Base-by-base conservation (phyloP, 2,329 filamentous ascomycete genomes). In the Colletotrichum graminicola region DNA sequence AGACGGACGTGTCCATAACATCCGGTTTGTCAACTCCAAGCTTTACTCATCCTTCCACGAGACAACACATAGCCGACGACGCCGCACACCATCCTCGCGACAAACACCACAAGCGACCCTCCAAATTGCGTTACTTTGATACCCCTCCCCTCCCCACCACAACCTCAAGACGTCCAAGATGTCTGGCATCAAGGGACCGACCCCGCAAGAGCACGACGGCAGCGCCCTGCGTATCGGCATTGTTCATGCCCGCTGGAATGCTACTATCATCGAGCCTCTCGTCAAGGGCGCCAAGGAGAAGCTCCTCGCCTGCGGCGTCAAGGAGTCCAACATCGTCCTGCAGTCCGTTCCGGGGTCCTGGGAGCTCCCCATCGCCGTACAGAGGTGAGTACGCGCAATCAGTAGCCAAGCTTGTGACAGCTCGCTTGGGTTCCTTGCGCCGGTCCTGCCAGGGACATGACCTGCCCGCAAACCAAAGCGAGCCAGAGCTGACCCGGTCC, bases 211-310 rank as follows among this genome's bases (percentile, higher is more conserved):
- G 76, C 86, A 90, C 81, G 86, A 91, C 79, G 92, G 93, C 81
- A 90, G 90, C 77, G 86, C 85, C 78, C 89, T 99, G 74, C 94
- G 96, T 79, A 92, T 99, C 80, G 95, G 93, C 79, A 98, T 99
- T 79, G 89, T 99, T 71, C 96, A 98, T 84, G 95, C 95, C 71
- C 91, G 96, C 78, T 99, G 96, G 96, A 99, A 99, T 85, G 88
- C 87, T 75, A 88, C 88, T 75, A 94, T 99, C 80, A 97, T 98
- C 82, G 91, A 93, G 71, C 91, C 94, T 64, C 90, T 99, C 68
- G 88, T 99, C 73, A 86, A 88, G 63, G 96, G 96, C 75, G 90
- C 93, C 56, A 93, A 92, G 82, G 91, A 92, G 76, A 92, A 92
- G 79, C 90, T 99, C 67, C 84, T 92, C 43, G 89, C 89, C 54